These are phyloP conservation scores for Coniochaeta sp. DNA, from an alignment of 2,329 filamentous ascomycete genomes.

Conservation along the genomic window DNA sequence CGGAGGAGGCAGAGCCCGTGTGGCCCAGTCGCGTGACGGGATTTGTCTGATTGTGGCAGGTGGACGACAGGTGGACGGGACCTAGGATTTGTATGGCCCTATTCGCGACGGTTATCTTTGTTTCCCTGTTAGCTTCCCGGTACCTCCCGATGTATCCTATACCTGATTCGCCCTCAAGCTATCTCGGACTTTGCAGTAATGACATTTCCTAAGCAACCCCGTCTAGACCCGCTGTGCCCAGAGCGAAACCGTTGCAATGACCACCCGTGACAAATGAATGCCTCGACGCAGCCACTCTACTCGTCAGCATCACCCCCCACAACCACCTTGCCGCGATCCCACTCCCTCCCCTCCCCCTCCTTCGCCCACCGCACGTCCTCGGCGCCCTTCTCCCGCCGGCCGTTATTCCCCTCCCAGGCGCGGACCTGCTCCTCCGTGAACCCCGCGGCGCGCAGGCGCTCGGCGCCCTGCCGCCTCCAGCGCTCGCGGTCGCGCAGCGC, in stretches of 20 bases:
- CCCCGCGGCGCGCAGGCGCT: conserved; percentile 68
- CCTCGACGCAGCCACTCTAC: too few species aligned
- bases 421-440: conserved; percentile 70
- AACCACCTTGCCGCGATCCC: conserved; percentile 48
- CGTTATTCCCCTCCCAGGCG: conserved; percentile 68
- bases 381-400: conserved; percentile 51
- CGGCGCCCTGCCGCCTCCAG: conserved; percentile 68
- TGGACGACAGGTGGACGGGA: neutral
- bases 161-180: too few species aligned
- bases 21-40: neutral
- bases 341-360: conserved; percentile 55
- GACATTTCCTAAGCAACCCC: too few species aligned
- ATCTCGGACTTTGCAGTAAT: too few species aligned
- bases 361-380: conserved; percentile 68
- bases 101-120: too few species aligned
- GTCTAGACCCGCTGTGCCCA: too few species aligned
- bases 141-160: too few species aligned
- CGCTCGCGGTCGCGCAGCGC: conserved; percentile 71
- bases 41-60: neutral
- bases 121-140: too few species aligned
- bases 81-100: too few species aligned
- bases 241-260: too few species aligned
- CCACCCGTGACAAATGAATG: too few species aligned
- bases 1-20: neutral
- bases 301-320: neutral